Evolutionary conservation across 768 basidiomycete species (phyloP), one percentile per base, ranked within the genome.

Genomic region (Mrakia blollopis): DNA sequence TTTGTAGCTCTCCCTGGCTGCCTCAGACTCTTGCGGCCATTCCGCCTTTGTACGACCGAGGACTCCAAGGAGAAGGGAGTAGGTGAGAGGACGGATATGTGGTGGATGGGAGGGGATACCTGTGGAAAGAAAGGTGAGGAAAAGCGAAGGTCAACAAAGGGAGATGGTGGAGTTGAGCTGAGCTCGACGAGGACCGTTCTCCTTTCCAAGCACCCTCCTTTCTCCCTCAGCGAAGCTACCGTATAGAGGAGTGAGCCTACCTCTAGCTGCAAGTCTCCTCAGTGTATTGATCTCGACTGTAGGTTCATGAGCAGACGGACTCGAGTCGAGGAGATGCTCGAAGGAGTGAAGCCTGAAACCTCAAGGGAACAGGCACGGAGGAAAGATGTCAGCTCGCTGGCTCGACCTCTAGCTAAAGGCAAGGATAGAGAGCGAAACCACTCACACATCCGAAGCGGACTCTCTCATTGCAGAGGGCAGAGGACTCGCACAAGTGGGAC

Each of bases 61-160:
- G 0, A 78, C 75, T 18, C 80, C 82, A n/a, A 83, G 78, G 4
- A 83, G 67, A 4, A 83, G 30, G 1, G 80, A 79, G 41, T 80
- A 83, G 1, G 81, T 74, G 60, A 82, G 52, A 9, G 82, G 82
- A 35, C 83, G 75, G 11, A 83, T 79, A 60, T 83, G 82, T n/a
- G 77, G 79, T 5, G 82, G 83, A 44, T 80, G 75, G 16, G 80
- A 74, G 0, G 82, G 83, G 23, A 83, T 83, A 28, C 83, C 83
- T 82, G 72, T 37, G 25, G 18, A 23, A 37, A 44, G 30, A 13
- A 67, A 8, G 28, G 25, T 47, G 9, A n/a, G 28, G 47, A 18
- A 39, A 62, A 21, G 61, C 25, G 41, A 35, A 62, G 67, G 47
- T 65, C 18, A 14, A 35, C 32, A 30, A 23, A 37, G 30, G 52